Evolutionary conservation across 2,329 filamentous ascomycete species (phyloP), one percentile per base, ranked within the genome.

Genomic region (Colletotrichum tropicale): DNA sequence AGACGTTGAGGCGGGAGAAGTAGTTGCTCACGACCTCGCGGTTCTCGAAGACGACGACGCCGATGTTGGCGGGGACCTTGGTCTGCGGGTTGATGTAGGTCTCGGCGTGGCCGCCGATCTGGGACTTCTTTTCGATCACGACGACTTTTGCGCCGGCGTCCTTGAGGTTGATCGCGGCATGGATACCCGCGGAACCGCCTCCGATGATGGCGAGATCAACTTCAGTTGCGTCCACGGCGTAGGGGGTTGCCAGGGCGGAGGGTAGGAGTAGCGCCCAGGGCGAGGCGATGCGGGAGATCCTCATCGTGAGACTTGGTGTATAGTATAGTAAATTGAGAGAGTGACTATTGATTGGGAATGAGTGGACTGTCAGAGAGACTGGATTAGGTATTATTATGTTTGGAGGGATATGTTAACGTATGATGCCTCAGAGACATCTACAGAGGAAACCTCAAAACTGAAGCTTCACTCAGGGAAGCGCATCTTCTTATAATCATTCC

Each of bases 21-120:
- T 84, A 87, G 32, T 82, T 77, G 13, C 67, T 77, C 12, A 86
- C 83, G 12, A 83, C 74, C 10, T 80, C 76, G 15, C 81, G 80
- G 77, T 84, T 84, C 55, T 84, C 78, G 66, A 83, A 85, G 26
- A 82, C 82, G 6, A 75, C 60, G 26, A 80, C 78, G 10, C 79
- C 79, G 43, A 72, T 70, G 68, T 80, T 73, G 56, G 71, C 48
- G 8, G 72, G 66, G 6, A 58, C 32, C 16, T 65, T 61, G 36
- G 71, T 78, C 12, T 69, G 48, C 4, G 77, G 78, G 55, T 78
- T 72, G n/a, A 74, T 79, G 74, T 87, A 87, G 3, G 87, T 88
- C n/a, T 87, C 79, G 0, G 83, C 83, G 71, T 88, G 85, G 8
- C 87, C 86, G 9, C 87, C 87, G 3, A 87, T 79, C 3, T 77